phyloP scores from a whole-genome alignment of 2,329 filamentous ascomycete species.

The Fusarium lateritium region DNA sequence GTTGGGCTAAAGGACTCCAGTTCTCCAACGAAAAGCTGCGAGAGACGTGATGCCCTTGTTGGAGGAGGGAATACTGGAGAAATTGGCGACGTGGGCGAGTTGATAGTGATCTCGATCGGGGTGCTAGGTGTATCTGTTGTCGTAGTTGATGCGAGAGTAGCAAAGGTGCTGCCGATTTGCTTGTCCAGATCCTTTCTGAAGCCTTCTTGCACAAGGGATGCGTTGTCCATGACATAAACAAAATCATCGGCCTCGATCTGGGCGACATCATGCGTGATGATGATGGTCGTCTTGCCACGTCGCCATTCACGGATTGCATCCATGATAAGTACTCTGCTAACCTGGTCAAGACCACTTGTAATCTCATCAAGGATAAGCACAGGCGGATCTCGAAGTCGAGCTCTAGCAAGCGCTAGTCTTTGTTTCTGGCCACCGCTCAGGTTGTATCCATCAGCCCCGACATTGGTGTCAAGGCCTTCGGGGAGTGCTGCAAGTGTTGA shows the following conservation, averaged over 20 bases:
- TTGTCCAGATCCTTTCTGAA: conserved; percentile 69
- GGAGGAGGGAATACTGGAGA: conserved; percentile 24
- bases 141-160: conserved; percentile 54
- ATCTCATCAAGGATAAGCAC: conserved; percentile 91
- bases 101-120: conserved; percentile 31
- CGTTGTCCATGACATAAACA: conserved; percentile 83
- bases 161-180: conserved; percentile 62
- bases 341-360: conserved; percentile 87
- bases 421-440: conserved; percentile 91
- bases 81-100: conserved; percentile 23
- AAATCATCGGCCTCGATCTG: conserved; percentile 82
- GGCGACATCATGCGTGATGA: conserved; percentile 91
- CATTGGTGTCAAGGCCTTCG: conserved; percentile 77
- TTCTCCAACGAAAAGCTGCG: conserved; percentile 40
- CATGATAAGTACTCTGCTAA: conserved; percentile 77
- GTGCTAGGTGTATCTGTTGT: conserved; percentile 6
- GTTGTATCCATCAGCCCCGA: conserved; percentile 78
- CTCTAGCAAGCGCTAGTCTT: conserved; percentile 83
- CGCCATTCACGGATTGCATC: conserved; percentile 84
- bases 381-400: conserved; percentile 81
- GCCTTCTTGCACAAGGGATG: conserved; percentile 78
- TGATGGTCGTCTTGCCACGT: conserved; percentile 85
- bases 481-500: conserved; percentile 77
- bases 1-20: conserved; percentile 32
- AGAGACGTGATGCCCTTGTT: conserved; percentile 29